Conservation (phyloP, 2,329 filamentous ascomycete genomes). For the Neonectria coccinea region DNA sequence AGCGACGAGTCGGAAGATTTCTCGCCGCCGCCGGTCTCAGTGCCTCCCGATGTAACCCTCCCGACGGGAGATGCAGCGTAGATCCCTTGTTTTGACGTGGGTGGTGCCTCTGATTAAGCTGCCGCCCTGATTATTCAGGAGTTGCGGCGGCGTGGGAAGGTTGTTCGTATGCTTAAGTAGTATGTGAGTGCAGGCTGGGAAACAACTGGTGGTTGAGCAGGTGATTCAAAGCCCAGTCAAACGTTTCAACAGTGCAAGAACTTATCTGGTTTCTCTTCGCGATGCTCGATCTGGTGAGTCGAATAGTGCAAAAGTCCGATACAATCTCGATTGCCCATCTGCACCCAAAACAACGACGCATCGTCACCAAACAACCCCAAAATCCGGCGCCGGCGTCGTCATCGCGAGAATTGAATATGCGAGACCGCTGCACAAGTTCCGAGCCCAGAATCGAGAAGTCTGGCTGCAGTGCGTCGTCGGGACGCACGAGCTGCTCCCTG, state of each 20-base stretch:
- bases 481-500: background rate
- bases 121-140: background rate
- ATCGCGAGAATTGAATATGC: background rate
- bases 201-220: background rate
- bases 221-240: background rate
- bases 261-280: background rate
- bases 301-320: too few relatives aligned
- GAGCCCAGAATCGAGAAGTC: background rate
- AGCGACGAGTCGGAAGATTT: constrained; percentile 19
- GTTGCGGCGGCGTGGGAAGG: background rate
- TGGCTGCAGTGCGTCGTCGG: background rate
- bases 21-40: constrained; percentile 1
- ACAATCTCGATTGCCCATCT: too few relatives aligned
- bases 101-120: background rate
- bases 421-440: background rate
- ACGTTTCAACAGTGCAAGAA: background rate
- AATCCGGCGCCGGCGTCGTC: background rate
- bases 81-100: background rate
- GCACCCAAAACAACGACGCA: too few relatives aligned
- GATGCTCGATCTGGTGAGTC: too few relatives aligned
- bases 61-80: background rate
- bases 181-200: background rate
- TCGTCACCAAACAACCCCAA: background rate
- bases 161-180: background rate
- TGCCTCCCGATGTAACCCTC: constrained; percentile 17